Conservation (phyloP, 768 basidiomycete species). For the Leucocoprinus leucothites region DNA sequence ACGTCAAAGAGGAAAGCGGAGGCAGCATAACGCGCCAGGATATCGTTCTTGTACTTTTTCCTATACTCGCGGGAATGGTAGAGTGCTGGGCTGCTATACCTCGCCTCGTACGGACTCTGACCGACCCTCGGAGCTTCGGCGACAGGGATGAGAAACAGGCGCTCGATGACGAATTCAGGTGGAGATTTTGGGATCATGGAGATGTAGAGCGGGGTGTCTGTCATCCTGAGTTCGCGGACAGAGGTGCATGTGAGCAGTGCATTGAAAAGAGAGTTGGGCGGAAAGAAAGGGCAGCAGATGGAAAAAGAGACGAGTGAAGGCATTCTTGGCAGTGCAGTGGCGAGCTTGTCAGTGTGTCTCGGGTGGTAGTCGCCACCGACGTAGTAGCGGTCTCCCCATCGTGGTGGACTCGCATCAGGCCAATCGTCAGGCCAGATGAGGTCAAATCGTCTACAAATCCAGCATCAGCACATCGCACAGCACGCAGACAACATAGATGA, state of each 20-base stretch:
- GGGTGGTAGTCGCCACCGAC: constrained; percentile 32
- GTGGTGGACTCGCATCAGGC: constrained; percentile 36
- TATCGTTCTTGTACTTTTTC: constrained; percentile 33
- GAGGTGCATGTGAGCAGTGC: constrained; percentile 31
- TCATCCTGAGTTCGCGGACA: constrained; percentile 32
- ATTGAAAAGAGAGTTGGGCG: constrained; percentile 32
- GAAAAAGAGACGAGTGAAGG: constrained; percentile 29
- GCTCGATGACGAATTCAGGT: constrained; percentile 27
- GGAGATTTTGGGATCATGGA: constrained; percentile 30
- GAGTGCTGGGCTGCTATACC: constrained; percentile 26
- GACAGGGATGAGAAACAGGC: constrained; percentile 34
- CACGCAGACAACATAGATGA: background rate
- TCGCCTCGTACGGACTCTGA: constrained; percentile 36
- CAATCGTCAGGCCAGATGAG: constrained; percentile 44
- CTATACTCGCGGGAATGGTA: constrained; percentile 39
- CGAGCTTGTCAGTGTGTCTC: constrained; percentile 33
- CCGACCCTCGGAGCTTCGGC: constrained; percentile 38
- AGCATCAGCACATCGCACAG: background rate
- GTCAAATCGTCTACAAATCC: constrained; percentile 26
- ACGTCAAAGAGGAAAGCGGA: constrained; percentile 28
- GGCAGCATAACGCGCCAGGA: constrained; percentile 27
- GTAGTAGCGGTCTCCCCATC: constrained; percentile 35
- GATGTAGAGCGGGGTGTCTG: constrained; percentile 38
- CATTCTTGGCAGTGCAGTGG: constrained; percentile 35
- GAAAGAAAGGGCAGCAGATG: constrained; percentile 37